phyloP scores from a whole-genome alignment of 2,329 filamentous ascomycete species.

The Ramularia endophylla region DNA sequence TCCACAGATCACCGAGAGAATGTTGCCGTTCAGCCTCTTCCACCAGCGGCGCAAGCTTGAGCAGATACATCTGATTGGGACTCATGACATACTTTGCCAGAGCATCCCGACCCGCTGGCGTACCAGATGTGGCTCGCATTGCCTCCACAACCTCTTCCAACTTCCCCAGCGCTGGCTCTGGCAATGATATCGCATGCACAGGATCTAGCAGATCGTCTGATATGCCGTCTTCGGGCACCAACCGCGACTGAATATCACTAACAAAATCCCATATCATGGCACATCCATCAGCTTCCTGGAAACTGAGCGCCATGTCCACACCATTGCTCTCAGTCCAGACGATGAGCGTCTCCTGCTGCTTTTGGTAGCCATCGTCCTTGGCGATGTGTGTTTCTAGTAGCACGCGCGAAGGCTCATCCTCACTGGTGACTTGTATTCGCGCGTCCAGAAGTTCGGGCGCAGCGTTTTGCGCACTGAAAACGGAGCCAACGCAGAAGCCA shows the following conservation, averaged over 20 bases:
- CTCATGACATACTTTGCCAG: slow-evolving; percentile 79
- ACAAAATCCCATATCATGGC: slow-evolving; percentile 94
- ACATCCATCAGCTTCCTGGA: slow-evolving; percentile 95
- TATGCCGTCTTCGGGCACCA: slow-evolving; percentile 69
- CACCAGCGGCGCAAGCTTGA: slow-evolving; percentile 78
- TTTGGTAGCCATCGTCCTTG: slow-evolving; percentile 95
- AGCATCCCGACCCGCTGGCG: slow-evolving; percentile 72
- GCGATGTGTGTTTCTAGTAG: slow-evolving; percentile 84
- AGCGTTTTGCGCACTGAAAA: slow-evolving; percentile 45
- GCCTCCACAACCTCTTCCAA: slow-evolving; percentile 77
- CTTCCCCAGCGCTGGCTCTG: slow-evolving; percentile 72
- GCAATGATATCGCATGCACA: slow-evolving; percentile 66
- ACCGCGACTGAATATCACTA: slow-evolving; percentile 71
- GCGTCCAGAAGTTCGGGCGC: slow-evolving; percentile 63
- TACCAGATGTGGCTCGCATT: slow-evolving; percentile 72
- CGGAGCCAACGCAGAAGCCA: slow-evolving; percentile 81
- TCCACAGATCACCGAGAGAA: slow-evolving; percentile 77
- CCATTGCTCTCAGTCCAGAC: slow-evolving; percentile 94
- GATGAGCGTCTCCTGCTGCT: slow-evolving; percentile 97
- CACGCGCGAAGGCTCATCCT: slow-evolving; percentile 78
- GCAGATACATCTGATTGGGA: slow-evolving; percentile 68
- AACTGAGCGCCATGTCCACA: slow-evolving; percentile 95
- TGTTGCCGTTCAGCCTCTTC: slow-evolving; percentile 88
- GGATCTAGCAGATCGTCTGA: slow-evolving; percentile 81
- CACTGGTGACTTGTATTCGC: slow-evolving; percentile 83